Evolutionary conservation across 2,329 filamentous ascomycete species (phyloP).

Genomic region (Aureobasidium sp.): DNA sequence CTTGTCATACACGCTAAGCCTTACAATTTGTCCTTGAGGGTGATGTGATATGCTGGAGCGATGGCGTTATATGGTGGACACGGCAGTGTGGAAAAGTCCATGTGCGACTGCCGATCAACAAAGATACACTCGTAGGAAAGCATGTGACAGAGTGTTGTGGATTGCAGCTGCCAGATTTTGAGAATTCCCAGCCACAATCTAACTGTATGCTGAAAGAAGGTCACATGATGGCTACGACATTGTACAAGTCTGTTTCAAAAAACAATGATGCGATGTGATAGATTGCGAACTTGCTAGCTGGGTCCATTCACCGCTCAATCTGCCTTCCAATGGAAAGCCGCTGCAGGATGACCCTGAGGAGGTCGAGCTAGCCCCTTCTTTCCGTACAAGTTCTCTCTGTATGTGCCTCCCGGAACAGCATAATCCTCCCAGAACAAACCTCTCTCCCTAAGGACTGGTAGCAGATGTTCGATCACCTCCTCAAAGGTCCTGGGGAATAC

Average conservation of each 20-base stretch:
- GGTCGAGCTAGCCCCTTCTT: constrained; percentile 18
- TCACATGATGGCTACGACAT: too few relatives aligned
- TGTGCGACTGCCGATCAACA: background rate
- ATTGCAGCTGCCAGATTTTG: background rate
- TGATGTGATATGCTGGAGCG: background rate
- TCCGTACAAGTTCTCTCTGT: constrained; percentile 24
- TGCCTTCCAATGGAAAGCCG: constrained; percentile 15
- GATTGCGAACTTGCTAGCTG: background rate
- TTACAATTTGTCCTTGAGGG: background rate
- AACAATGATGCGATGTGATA: background rate
- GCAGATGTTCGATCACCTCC: constrained; percentile 50
- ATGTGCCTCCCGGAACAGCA: background rate
- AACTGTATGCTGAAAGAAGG: too few relatives aligned
- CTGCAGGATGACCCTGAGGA: constrained; percentile 19
- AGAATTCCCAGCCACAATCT: too few relatives aligned
- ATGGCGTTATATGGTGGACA: background rate
- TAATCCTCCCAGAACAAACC: constrained; percentile 24
- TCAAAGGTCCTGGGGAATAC: constrained; percentile 61
- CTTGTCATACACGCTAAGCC: background rate
- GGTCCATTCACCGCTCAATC: background rate
- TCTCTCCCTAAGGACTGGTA: constrained; percentile 30
- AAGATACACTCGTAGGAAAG: background rate
- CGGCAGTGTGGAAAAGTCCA: background rate
- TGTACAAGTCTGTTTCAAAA: too few relatives aligned
- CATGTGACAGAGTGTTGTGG: background rate